These are phyloP conservation scores for Penicillium nucicola DNA, from an alignment of 495 filamentous ascomycete genomes.

Conservation along the genomic window DNA sequence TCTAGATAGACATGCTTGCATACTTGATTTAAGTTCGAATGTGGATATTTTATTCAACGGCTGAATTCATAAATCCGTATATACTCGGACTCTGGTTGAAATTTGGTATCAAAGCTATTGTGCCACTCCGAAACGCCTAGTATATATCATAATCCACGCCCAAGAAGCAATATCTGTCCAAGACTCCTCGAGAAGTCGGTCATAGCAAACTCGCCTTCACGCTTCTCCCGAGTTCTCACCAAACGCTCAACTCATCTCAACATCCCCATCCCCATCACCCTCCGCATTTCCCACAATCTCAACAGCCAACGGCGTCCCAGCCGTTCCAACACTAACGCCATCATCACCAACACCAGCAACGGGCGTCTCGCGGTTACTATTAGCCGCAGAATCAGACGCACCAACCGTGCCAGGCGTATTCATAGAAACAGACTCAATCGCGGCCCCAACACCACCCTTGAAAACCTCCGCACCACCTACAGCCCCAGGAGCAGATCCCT, in stretches of 20 bases:
- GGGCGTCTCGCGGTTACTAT: slow-evolving; percentile 22
- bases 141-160: neutral
- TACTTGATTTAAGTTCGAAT: neutral
- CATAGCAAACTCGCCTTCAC: too few species aligned
- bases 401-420: slow-evolving; percentile 11
- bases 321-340: slow-evolving; percentile 25
- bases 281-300: slow-evolving; percentile 9
- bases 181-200: neutral
- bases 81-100: neutral
- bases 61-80: neutral
- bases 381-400: slow-evolving; percentile 23
- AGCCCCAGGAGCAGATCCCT: slow-evolving; percentile 18
- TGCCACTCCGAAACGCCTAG: neutral
- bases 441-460: slow-evolving; percentile 34
- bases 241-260: slow-evolving; percentile 37
- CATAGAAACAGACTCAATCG: slow-evolving; percentile 30
- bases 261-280: slow-evolving; percentile 28
- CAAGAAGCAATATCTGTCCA: neutral
- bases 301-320: slow-evolving; percentile 22
- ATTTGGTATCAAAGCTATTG: slow-evolving; percentile 6
- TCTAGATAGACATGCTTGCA: neutral
- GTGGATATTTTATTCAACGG: neutral
- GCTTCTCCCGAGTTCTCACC: too few species aligned
- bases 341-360: slow-evolving; percentile 22
- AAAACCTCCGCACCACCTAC: slow-evolving; percentile 38